Evolutionary conservation across 202 grass and related monocot genomes (phyloP), one percentile per base, ranked within the genome.

Genomic region (Brachypodium distachyon): DNA sequence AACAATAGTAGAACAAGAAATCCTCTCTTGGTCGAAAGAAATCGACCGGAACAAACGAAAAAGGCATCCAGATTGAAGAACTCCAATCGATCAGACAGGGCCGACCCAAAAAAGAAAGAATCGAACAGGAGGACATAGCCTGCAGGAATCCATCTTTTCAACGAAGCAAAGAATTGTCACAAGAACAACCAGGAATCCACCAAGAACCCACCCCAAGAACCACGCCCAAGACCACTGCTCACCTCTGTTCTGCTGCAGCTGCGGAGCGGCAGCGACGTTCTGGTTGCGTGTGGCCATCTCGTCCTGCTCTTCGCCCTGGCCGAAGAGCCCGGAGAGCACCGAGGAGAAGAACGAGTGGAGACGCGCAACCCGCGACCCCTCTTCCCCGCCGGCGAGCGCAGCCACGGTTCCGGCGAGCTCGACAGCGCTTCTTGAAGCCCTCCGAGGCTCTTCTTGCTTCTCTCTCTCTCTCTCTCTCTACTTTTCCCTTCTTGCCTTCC

Each of bases 321-420:
- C 32, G 19, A 91, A 85, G 73, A 85, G 10, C 6, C 85, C 82
- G 4, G 82, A 85, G 26, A 91, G 50, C 39, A 88, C 85, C 48
- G 82, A 82, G 32, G 82, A 25, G 78, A 91, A 88, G 85, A 91
- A 85, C n/a, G 88, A 87, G 9, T 81, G 76, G 76, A 90, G 65
- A 41, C 85, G 81, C 55, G 76, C 65, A 9, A 73, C 65, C 76
- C 81, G 70, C 80, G 72, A 29, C 77, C 72, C 84, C 88, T 86
- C 76, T 66, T 84, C 66, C 71, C 22, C 84, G 52, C 70, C 80
- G 69, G 41, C 76, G 76, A 76, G 84, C 76, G 53, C 57, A 81
- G 84, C 80, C 88, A 90, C 71, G 34, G 17, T 61, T 83, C 80
- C 78, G 62, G 48, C 65, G 66, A 33, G 40, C 46, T 29, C 21